Conservation (phyloP, 2,329 filamentous ascomycete species). For the Talaromyces sp. region DNA sequence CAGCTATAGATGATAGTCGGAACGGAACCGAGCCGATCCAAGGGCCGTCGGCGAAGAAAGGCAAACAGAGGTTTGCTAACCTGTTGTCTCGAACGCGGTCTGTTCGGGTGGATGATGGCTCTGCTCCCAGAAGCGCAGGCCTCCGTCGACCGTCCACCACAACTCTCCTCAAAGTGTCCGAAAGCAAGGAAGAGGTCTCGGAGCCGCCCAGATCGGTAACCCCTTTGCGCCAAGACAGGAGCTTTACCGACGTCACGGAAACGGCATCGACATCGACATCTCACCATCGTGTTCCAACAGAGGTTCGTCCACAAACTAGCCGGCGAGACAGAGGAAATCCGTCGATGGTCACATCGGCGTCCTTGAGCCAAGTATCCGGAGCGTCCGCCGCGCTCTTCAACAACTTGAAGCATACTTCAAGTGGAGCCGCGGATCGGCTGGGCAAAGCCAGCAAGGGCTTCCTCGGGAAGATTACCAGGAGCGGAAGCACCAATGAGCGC, state of each 20-base stretch:
- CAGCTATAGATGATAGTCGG: constrained; percentile 20
- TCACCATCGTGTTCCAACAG: constrained; percentile 59
- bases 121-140: constrained; percentile 22
- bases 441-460: constrained; percentile 73
- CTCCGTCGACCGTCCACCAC: constrained; percentile 33
- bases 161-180: constrained; percentile 25
- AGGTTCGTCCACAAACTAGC: constrained; percentile 21
- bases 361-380: constrained; percentile 46
- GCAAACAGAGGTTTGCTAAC: constrained; percentile 40
- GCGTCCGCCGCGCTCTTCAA: constrained; percentile 61
- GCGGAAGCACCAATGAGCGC: constrained; percentile 63
- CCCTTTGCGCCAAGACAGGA: constrained; percentile 60
- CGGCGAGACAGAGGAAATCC: constrained; percentile 27
- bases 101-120: constrained; percentile 37
- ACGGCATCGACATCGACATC: constrained; percentile 55
- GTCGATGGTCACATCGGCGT: constrained; percentile 38
- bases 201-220: constrained; percentile 54
- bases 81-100: constrained; percentile 41
- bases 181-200: constrained; percentile 19
- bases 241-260: constrained; percentile 61
- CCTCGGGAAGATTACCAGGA: constrained; percentile 70
- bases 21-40: constrained; percentile 1
- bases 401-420: constrained; percentile 66
- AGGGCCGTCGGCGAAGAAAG: constrained; percentile 27
- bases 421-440: constrained; percentile 64